These are phyloP conservation scores for Capsicum pubescens DNA, from an alignment of 257 asterid species.

Conservation along the genomic window DNA sequence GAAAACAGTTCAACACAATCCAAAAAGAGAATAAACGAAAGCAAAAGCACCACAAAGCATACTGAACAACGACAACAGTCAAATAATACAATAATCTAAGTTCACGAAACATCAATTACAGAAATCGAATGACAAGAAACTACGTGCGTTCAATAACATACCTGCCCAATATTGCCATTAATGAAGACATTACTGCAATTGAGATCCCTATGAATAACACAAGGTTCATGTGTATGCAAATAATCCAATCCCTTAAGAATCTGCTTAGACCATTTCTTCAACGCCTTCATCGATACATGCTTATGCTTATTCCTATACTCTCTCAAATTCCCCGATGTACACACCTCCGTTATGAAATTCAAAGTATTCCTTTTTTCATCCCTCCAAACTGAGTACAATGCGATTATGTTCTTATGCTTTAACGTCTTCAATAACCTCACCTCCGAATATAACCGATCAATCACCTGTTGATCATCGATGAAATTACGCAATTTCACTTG, in stretches of 20 bases:
- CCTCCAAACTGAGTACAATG: constrained; percentile 69
- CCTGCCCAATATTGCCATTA: constrained; percentile 89
- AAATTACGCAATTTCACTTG: constrained; percentile 70
- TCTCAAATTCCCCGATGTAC: constrained; percentile 84
- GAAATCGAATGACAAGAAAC: too few species aligned
- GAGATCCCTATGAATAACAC: constrained; percentile 80
- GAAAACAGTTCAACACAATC: too few species aligned
- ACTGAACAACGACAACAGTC: too few species aligned
- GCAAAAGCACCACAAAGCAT: too few species aligned
- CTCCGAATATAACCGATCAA: constrained; percentile 64
- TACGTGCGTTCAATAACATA: constrained; percentile 6
- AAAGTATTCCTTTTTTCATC: constrained; percentile 59
- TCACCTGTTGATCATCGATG: constrained; percentile 53
- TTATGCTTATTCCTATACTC: constrained; percentile 77
- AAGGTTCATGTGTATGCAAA: constrained; percentile 77
- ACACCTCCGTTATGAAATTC: constrained; percentile 84
- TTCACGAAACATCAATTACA: too few species aligned
- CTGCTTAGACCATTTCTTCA: constrained; percentile 85
- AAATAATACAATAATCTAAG: too few species aligned
- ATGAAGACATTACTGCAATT: constrained; percentile 85
- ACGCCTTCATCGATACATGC: constrained; percentile 70
- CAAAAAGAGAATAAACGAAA: too few species aligned
- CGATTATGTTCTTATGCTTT: constrained; percentile 59
- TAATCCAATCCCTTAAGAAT: constrained; percentile 78
- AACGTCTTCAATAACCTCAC: constrained; percentile 58